Percentiles rank a stretch among this genome's conserved stretches.
phyloP scores from a whole-genome alignment of 73 alveolate species.

The Paramecium sexaurelia region DNA sequence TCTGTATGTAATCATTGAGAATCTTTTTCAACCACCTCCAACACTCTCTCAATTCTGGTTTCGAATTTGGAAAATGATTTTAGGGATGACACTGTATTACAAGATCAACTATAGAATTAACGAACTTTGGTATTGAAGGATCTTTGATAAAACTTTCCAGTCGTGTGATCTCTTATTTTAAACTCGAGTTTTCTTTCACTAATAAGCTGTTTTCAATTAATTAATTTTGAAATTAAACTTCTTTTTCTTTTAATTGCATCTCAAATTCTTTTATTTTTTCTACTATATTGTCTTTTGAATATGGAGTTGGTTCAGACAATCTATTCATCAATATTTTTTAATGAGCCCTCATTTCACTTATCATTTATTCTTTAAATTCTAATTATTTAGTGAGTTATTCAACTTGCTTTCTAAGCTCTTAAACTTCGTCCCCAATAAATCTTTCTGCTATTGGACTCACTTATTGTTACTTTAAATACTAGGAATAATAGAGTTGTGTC shows the following conservation, averaged over 20 bases:
- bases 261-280: not conserved
- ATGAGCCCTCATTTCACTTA: slow-evolving; percentile 5
- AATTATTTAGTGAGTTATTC: not conserved
- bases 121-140: not conserved
- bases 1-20: not conserved
- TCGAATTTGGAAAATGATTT: not conserved
- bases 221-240: not conserved
- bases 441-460: slow-evolving; percentile 15
- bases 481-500: not conserved
- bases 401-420: not conserved
- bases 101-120: not conserved
- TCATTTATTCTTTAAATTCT: not conserved
- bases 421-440: not conserved
- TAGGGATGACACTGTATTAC: slow-evolving; percentile 13
- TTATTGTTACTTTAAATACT: not conserved
- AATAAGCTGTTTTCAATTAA: not conserved
- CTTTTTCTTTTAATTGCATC: not conserved
- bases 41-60: slow-evolving; percentile 14
- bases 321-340: not conserved
- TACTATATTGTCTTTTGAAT: not conserved
- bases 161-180: not conserved
- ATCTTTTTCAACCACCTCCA: slow-evolving; percentile 40
- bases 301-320: not conserved
- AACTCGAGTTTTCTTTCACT: not conserved
- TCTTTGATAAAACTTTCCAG: not conserved